A percentile compares a stretch with the other conserved stretches of the same genome.
Evolutionary conservation across 176 grass and related monocot genomes (phyloP).

Genomic region (Oropetium thomaeum): DNA sequence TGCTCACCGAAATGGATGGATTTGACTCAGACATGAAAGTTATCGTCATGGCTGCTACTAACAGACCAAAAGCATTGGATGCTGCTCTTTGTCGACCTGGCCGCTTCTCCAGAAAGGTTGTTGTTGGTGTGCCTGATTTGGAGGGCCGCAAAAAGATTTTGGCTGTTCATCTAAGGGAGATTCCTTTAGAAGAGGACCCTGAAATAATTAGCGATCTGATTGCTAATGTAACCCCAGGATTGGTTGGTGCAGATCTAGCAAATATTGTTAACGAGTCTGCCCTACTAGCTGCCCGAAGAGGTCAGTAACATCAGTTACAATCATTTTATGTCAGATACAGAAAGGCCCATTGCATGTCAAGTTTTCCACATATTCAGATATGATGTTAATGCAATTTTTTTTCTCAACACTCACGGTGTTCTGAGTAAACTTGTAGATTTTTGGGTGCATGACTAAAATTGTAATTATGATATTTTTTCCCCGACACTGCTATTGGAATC

Average conservation of each 20-base stretch:
- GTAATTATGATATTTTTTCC: neutral
- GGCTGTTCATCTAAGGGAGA: constrained; percentile 66
- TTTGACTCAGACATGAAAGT: constrained; percentile 92
- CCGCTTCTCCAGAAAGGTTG: constrained; percentile 91
- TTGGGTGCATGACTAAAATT: neutral
- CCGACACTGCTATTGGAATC: constrained; percentile 9
- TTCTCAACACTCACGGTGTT: neutral
- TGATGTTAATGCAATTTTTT: constrained; percentile 17
- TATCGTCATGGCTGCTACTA: constrained; percentile 92
- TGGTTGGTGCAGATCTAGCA: constrained; percentile 89
- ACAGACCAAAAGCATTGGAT: constrained; percentile 85
- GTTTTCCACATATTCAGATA: constrained; percentile 22
- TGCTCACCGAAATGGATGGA: constrained; percentile 97
- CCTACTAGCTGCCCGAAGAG: constrained; percentile 84
- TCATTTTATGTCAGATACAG: constrained; percentile 9
- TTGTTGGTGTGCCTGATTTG: constrained; percentile 82
- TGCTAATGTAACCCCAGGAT: constrained; percentile 71
- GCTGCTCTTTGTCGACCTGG: constrained; percentile 80
- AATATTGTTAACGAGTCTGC: constrained; percentile 93
- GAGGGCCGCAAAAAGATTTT: constrained; percentile 85
- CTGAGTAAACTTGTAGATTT: neutral
- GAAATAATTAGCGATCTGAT: constrained; percentile 71
- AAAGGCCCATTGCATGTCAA: neutral
- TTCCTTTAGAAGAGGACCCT: constrained; percentile 82
- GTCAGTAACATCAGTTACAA: constrained; percentile 45